Conservation (phyloP, 148 eudicot genomes). For the Salicornia ramosissima region DNA sequence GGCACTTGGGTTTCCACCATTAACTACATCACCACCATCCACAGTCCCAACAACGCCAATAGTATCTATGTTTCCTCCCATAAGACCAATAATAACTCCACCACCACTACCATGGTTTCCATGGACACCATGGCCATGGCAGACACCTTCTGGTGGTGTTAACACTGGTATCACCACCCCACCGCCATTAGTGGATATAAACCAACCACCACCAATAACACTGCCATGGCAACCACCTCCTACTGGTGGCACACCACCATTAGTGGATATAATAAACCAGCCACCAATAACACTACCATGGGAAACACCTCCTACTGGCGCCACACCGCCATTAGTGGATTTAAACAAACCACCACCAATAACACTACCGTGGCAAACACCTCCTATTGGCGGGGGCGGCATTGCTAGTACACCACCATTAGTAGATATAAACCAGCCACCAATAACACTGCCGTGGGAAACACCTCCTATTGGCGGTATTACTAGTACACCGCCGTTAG, state of each 20-base stretch:
- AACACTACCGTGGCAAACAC: slow-evolving; percentile 8
- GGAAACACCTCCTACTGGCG: slow-evolving; percentile 12
- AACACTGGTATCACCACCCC: slow-evolving; percentile 3
- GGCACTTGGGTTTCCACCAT: too few relatives aligned
- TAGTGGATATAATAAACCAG: background rate
- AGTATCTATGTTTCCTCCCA: too few relatives aligned
- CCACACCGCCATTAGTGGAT: too few relatives aligned
- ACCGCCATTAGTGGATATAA: background rate
- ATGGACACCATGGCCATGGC: slow-evolving; percentile 28
- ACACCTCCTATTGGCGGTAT: slow-evolving; percentile 10
- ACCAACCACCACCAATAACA: too few relatives aligned
- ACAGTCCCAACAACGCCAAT: background rate
- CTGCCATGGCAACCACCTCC: background rate
- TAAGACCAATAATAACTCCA: background rate
- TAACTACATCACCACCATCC: background rate
- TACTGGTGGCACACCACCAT: slow-evolving; percentile 9
- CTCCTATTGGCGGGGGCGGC: background rate
- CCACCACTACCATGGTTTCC: slow-evolving; percentile 26
- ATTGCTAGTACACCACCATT: slow-evolving; percentile 12
- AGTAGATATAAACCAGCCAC: slow-evolving; percentile 16
- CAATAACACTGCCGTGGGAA: slow-evolving; percentile 29
- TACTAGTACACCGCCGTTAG: too few relatives aligned
- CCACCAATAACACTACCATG: too few relatives aligned
- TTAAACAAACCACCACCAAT: background rate
- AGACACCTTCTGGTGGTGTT: slow-evolving; percentile 8